Evolutionary conservation across 768 basidiomycete genomes (phyloP).

Genomic region (Naganishia antarctica): DNA sequence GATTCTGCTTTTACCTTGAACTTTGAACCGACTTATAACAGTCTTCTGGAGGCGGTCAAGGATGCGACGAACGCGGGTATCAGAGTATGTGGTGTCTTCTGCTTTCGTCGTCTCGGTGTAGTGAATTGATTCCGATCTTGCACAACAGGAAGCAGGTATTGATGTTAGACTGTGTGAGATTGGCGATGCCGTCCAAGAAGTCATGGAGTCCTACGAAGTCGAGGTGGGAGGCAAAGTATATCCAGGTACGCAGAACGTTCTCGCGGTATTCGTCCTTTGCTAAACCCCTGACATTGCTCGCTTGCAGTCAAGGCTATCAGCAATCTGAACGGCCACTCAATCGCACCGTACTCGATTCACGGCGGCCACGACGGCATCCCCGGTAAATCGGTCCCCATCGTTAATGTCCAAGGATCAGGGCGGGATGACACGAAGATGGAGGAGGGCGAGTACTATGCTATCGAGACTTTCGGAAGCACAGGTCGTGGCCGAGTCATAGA

Average conservation of each 20-base stretch:
- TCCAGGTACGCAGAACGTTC: conserved; percentile 57
- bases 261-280: not conserved
- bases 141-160: conserved; percentile 83
- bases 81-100: conserved; percentile 55
- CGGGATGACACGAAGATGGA: conserved; percentile 91
- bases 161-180: conserved; percentile 90
- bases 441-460: conserved; percentile 97
- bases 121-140: not conserved
- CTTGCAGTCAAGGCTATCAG: conserved; percentile 79
- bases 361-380: conserved; percentile 51
- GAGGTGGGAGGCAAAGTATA: conserved; percentile 77
- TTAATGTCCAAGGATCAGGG: conserved; percentile 61
- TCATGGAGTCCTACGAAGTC: conserved; percentile 98
- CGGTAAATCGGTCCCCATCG: conserved; percentile 82
- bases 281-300: not conserved
- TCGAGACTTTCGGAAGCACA: conserved; percentile 98
- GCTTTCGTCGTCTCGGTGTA: not conserved
- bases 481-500: conserved; percentile 84
- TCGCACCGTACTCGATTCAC: conserved; percentile 84
- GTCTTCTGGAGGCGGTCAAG: conserved; percentile 79
- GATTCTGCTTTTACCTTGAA: conserved; percentile 92
- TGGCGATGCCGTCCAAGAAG: conserved; percentile 87
- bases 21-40: conserved; percentile 85
- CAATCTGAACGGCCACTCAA: conserved; percentile 92
- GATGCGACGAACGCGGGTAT: conserved; percentile 92